phyloP scores from a whole-genome alignment of 495 filamentous ascomycete genomes.

The Melanomma pulvis-pyrius region DNA sequence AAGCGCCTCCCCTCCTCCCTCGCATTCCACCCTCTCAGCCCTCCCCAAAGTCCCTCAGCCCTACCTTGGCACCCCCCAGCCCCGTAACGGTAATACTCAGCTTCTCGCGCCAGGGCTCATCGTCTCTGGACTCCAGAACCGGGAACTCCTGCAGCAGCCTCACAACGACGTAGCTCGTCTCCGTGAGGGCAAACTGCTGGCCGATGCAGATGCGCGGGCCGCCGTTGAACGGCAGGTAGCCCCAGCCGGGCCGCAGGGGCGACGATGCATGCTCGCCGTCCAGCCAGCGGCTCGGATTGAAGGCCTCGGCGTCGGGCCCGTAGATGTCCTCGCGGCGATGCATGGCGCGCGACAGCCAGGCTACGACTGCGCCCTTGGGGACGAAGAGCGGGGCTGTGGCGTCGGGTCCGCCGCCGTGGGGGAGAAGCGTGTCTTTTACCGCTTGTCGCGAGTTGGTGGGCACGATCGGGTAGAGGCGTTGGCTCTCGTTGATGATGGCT shows the following conservation, averaged over 20 bases:
- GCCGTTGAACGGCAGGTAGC: conserved; percentile 64
- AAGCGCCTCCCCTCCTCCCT: not conserved
- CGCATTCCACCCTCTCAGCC: not conserved
- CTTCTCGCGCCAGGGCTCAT: conserved; percentile 37
- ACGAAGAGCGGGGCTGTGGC: conserved; percentile 49
- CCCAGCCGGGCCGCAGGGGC: conserved; percentile 59
- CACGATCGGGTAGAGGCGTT: conserved; percentile 57
- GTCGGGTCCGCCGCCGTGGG: conserved; percentile 41
- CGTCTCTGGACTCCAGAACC: conserved; percentile 46
- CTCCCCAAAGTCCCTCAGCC: not conserved
- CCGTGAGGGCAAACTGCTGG: conserved; percentile 61
- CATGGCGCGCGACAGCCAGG: conserved; percentile 54
- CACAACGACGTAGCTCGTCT: conserved; percentile 61
- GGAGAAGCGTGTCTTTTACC: conserved; percentile 51
- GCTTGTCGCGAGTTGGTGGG: conserved; percentile 55
- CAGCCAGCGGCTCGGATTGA: conserved; percentile 58
- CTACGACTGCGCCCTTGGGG: conserved; percentile 48
- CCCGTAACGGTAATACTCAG: conserved; percentile 35
- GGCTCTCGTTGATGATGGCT: conserved; percentile 34
- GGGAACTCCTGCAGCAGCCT: conserved; percentile 65
- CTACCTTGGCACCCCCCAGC: conserved; percentile 23
- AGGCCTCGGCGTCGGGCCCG: conserved; percentile 55
- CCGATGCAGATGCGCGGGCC: conserved; percentile 55
- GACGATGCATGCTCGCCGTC: conserved; percentile 7
- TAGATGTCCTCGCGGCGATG: conserved; percentile 58